A percentile compares a stretch with the other conserved stretches of the same genome.
These are phyloP conservation scores for Pseudogymnoascus sp. DNA, from an alignment of 2,329 filamentous ascomycete species.

Conservation along the genomic window DNA sequence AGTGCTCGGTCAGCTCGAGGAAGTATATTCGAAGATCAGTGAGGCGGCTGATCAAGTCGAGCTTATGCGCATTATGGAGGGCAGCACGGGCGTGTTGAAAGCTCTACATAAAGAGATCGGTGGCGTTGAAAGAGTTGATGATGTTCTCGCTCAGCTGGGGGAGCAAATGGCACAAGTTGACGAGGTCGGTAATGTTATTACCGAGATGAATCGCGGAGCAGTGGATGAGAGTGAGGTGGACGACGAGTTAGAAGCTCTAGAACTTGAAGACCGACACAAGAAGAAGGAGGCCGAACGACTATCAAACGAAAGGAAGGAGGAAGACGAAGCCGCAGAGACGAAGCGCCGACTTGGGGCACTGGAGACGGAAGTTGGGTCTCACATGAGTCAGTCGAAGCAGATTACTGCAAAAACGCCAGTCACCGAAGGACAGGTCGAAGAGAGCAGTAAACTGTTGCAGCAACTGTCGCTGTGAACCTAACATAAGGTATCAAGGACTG, in stretches of 20 bases:
- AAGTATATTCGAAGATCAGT: conserved; percentile 74
- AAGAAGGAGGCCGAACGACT: conserved; percentile 33
- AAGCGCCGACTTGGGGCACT: conserved; percentile 24
- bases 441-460: conserved; percentile 16
- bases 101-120: conserved; percentile 70
- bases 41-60: conserved; percentile 79
- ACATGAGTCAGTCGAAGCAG: not conserved
- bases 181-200: conserved; percentile 71
- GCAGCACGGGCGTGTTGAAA: conserved; percentile 63
- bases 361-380: not conserved
- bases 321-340: conserved; percentile 24
- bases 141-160: conserved; percentile 64
- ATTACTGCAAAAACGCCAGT: conserved; percentile 26
- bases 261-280: conserved; percentile 39
- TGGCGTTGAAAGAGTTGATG: conserved; percentile 65
- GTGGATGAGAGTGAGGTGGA: conserved; percentile 81
- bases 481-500: not conserved
- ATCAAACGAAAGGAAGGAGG: conserved; percentile 24
- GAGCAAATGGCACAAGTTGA: conserved; percentile 77
- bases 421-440: conserved; percentile 28
- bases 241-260: conserved; percentile 73
- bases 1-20: conserved; percentile 73
- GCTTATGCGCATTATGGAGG: conserved; percentile 74
- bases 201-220: conserved; percentile 45
- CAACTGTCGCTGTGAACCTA: conserved; percentile 9